These are phyloP conservation scores for Cryptococcus sp. DNA, from an alignment of 1,284 basidiomycete species.

Conservation along the genomic window DNA sequence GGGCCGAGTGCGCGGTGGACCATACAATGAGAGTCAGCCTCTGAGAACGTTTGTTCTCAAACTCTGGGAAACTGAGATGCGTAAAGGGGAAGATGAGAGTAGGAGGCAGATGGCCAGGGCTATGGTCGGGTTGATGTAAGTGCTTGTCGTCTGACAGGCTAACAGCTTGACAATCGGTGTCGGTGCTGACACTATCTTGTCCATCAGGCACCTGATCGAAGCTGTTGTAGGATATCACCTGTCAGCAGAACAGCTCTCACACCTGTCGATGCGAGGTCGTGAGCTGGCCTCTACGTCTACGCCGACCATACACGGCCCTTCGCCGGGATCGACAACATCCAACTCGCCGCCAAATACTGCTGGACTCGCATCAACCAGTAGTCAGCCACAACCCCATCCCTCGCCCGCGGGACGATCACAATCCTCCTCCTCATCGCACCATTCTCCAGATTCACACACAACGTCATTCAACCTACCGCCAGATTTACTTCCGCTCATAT, in stretches of 20 bases:
- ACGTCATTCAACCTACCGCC: conserved; percentile 23
- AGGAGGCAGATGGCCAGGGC: conserved; percentile 33
- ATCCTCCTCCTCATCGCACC: conserved; percentile 8
- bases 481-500: conserved; percentile 42
- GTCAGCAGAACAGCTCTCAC: conserved; percentile 32
- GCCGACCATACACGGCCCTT: conserved; percentile 19
- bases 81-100: conserved; percentile 23
- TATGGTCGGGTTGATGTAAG: conserved; percentile 52
- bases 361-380: background rate
- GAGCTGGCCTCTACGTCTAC: conserved; percentile 25
- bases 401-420: conserved; percentile 6
- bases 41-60: conserved; percentile 37
- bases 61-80: conserved; percentile 38
- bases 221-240: conserved; percentile 45
- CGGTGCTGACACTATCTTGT: conserved; percentile 5
- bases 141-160: background rate
- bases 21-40: conserved; percentile 35
- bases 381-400: background rate
- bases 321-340: conserved; percentile 19
- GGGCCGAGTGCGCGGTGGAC: conserved; percentile 29
- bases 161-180: background rate
- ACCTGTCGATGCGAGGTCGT: conserved; percentile 32
- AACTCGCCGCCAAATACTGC: conserved; percentile 20
- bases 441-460: conserved; percentile 12
- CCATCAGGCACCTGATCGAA: conserved; percentile 46